Evolutionary conservation across 306 rosid genomes (phyloP), one percentile per base, ranked within the genome.

Genomic region (Acacia melanoxylon): DNA sequence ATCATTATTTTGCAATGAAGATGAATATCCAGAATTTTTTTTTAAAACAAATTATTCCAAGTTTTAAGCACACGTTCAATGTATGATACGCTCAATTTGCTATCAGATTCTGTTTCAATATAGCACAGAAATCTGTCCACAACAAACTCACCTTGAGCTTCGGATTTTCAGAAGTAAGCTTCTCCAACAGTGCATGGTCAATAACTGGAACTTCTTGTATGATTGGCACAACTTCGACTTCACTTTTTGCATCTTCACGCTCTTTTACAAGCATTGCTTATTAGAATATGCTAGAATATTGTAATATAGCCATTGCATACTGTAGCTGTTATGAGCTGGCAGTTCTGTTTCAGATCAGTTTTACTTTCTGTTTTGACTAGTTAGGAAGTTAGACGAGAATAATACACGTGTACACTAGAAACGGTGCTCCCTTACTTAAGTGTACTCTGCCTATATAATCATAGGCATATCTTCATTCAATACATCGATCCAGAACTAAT

Each of bases 181-280:
- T 92, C 86, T 92, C 95, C 80, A 92, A 29, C 92, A 89, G 82
- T 76, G 86, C 89, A 82, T 88, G 86, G 85, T 94, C 98, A 82
- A 92, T 75, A 87, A 92, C 97, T 66, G 97, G 95, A 90, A 94
- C 88, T 88, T 92, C 94, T 54, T 92, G 90, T 85, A 94, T 83
- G 14, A 88, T 14, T 14, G 98, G 94, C 29, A 46, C 87, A 41
- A 67, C 83, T 85, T 89, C 91, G 40, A 74, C 88, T 61, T 76
- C 92, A 68, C 76, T 89, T 87, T 82, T 89, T 41, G 86, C 85
- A 72, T 87, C 85, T 63, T 89, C 95, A 27, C 74, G 54, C 87
- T 92, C 97, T 84, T 89, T 89, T 77, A 88, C 97, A 76, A 94
- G 91, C 80, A 78, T 85, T 73, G n/a, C n/a, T n/a, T n/a, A n/a